Evolutionary conservation across 306 rosid species (phyloP).

Genomic region (Trifolium fragiferum): DNA sequence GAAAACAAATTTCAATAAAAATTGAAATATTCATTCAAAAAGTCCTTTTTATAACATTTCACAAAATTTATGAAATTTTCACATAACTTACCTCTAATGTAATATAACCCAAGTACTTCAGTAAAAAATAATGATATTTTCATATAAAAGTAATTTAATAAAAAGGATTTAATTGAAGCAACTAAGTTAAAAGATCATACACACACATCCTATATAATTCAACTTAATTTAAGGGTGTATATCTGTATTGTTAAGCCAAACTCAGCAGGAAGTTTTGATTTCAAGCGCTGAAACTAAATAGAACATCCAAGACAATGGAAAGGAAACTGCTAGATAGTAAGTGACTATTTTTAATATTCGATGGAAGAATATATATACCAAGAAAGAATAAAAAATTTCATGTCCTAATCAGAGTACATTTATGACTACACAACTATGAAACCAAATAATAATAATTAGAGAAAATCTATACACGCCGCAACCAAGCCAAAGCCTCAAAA

Average conservation of each 20-base stretch:
- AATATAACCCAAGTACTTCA: not conserved
- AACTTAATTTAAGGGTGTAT: not conserved
- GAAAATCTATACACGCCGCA: constrained; percentile 47
- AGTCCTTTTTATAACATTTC: not conserved
- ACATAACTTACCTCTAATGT: not conserved
- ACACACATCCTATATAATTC: too few relatives aligned
- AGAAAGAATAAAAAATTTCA: constrained; percentile 11
- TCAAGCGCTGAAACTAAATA: constrained; percentile 6
- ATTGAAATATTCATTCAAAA: not conserved
- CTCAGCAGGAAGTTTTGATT: not conserved
- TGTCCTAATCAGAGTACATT: constrained; percentile 37
- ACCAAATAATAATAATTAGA: constrained; percentile 33
- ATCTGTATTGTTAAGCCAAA: not conserved
- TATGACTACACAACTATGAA: constrained; percentile 36
- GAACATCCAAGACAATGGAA: not conserved
- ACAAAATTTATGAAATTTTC: not conserved
- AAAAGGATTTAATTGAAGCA: not conserved
- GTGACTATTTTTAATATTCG: constrained; percentile 10
- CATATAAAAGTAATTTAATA: not conserved
- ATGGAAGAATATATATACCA: constrained; percentile 40
- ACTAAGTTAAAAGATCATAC: not conserved
- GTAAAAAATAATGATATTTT: not conserved
- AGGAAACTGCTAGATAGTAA: not conserved
- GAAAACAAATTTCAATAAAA: not conserved
- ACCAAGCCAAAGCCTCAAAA: constrained; percentile 36